Evolutionary conservation across 2,329 filamentous ascomycete species (phyloP), one percentile per base, ranked within the genome.

Genomic region (Fusarium irregulare): DNA sequence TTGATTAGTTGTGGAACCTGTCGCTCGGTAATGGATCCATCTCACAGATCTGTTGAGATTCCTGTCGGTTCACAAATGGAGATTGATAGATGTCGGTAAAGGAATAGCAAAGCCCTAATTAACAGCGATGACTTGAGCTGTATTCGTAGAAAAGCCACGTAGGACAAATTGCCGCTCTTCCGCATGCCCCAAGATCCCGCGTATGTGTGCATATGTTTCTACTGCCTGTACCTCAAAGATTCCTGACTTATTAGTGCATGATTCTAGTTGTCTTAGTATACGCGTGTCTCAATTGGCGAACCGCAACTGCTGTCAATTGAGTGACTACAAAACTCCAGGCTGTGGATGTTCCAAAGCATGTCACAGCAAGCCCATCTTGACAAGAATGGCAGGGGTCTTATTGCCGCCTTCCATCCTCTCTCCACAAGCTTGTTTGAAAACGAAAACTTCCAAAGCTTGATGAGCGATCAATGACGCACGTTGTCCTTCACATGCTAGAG

Each of bases 1-100:
- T 75, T 75, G 55, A 74, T 75, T 74, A 74, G 44, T 53, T 70
- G 73, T 75, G 73, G 73, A 68, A 75, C 57, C 64, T 55, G 59
- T 73, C 62, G 62, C 57, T 60, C 56, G 41, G 68, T 54, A 64
- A 53, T 53, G 49, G 49, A 53, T 58, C 72, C 58, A 58, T 59
- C 48, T 45, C 41, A 61, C 47, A 74, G 66, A 72, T 64, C 71
- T 69, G 64, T 56, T 59, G 60, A 71, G 72, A 74, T 72, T 65
- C 64, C 46, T 50, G 32, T 42, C 45, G 50, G 46, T 32, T 51
- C 45, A 51, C 46, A 45, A 44, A 60, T 32, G 20, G 55, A 37
- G 20, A 60, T 60, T 49, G 34, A 11, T 20, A 23, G 41, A 45
- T 63, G 56, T 66, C 48, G 45, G 56, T 67, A 48, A 66, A 56